Base-by-base conservation (phyloP, 2,329 filamentous ascomycete genomes). In the Fusarium secorum region DNA sequence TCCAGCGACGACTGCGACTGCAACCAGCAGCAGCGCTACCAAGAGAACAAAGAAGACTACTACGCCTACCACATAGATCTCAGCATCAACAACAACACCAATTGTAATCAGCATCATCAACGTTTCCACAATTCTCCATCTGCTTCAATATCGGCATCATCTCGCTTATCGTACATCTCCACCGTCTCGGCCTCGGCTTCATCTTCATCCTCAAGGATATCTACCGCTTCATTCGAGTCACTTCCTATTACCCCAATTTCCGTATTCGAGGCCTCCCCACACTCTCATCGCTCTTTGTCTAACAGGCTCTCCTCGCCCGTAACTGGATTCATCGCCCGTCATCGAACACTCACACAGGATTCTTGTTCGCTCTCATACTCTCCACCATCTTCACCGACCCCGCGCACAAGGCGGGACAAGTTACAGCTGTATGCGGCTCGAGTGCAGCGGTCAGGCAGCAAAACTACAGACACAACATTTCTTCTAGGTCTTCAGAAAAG, bases 341-440 rank as follows among this genome's bases (percentile, higher is more conserved):
- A 69, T 64, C 64, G 71, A 62, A 68, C 74, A 48, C 49, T 70
- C 66, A 71, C 60, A 69, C 67, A 35, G 68, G 55, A 61, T 70
- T 78, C 57, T 65, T 57, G 49, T 41, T 68, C 57, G 17, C n/a
- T 52, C 44, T 55, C 70, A 67, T 66, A 60, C 70, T 79, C 61
- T 72, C 60, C 68, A 64, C 66, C 65, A 39, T 69, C 66, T 57
- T 75, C 77, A 67, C 75, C 79, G 66, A 78, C 77, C 69, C 73
- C 79, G 58, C 80, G 83, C 66, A 83, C 74, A 75, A 78, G 83
- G 73, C 80, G 82, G 68, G 79, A 85, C 81, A 84, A 84, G 74
- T 81, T 84, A 77, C 82, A 83, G 68, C 79, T 86, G 79, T 84
- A 87, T 79, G 84, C 84, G 72, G 83, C 82, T 70, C 82, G 85